phyloP scores from a whole-genome alignment of 257 asterid species.

The Solanum corneliomulleri region DNA sequence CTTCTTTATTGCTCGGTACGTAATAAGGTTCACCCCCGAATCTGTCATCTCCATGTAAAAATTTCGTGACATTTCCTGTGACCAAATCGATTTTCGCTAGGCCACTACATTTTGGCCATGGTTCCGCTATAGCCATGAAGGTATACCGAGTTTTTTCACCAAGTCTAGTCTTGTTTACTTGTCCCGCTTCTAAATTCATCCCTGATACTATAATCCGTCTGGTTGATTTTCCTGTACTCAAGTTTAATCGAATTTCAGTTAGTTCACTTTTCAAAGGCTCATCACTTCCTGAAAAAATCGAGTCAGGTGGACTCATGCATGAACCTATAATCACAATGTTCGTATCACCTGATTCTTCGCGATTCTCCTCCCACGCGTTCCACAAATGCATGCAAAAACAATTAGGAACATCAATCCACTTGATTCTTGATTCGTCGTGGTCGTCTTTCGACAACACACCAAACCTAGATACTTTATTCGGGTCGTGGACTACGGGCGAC shows the following conservation, averaged over 20 bases:
- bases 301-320: constrained; percentile 35
- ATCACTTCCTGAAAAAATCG: constrained; percentile 14
- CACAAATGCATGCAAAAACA: constrained; percentile 50
- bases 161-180: constrained; percentile 20
- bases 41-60: constrained; percentile 17
- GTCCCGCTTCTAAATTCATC: constrained; percentile 44
- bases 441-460: constrained; percentile 29
- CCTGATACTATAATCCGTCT: constrained; percentile 24
- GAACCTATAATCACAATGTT: constrained; percentile 27
- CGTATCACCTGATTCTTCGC: constrained; percentile 4
- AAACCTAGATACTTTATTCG: constrained; percentile 28
- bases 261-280: constrained; percentile 11
- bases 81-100: constrained; percentile 43
- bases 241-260: constrained; percentile 26
- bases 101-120: constrained; percentile 63
- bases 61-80: constrained; percentile 24
- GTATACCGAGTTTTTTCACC: constrained; percentile 27
- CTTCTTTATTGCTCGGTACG: constrained; percentile 5
- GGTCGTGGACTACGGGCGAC: constrained; percentile 36
- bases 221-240: constrained; percentile 20
- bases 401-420: constrained; percentile 42
- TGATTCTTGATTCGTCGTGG: constrained; percentile 17
- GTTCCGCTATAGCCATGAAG: constrained; percentile 54
- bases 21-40: constrained; percentile 52
- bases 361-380: constrained; percentile 61